A percentile compares a stretch with the other conserved stretches of the same genome.
These are phyloP conservation scores for Aureobasidium subglaciale DNA, from an alignment of 2,329 filamentous ascomycete genomes.

Conservation along the genomic window DNA sequence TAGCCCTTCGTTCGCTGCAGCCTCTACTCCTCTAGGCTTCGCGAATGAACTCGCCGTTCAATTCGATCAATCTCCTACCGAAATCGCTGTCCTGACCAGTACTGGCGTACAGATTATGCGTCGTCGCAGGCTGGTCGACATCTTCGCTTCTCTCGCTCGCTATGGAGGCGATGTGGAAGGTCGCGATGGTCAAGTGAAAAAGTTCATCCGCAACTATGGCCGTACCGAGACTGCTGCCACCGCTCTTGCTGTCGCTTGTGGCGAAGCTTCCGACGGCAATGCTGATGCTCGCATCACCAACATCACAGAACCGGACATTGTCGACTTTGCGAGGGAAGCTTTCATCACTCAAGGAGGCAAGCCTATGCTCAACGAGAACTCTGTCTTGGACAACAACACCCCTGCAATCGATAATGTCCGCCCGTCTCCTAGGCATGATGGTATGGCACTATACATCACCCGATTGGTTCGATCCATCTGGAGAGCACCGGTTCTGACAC, in stretches of 20 bases:
- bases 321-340: slow-evolving; percentile 75
- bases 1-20: slow-evolving; percentile 64
- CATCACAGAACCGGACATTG: slow-evolving; percentile 73
- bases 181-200: slow-evolving; percentile 71
- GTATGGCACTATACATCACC: slow-evolving; percentile 78
- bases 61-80: slow-evolving; percentile 73
- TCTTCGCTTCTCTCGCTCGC: slow-evolving; percentile 77
- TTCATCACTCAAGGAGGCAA: slow-evolving; percentile 93
- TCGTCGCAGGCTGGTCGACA: slow-evolving; percentile 77
- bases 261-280: slow-evolving; percentile 78
- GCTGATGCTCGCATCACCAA: slow-evolving; percentile 61
- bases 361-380: slow-evolving; percentile 74
- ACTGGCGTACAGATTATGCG: slow-evolving; percentile 82
- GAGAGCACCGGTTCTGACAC: slow-evolving; percentile 66
- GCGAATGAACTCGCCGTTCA: slow-evolving; percentile 96
- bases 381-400: slow-evolving; percentile 50
- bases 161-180: slow-evolving; percentile 69
- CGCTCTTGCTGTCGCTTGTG: slow-evolving; percentile 88
- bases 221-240: slow-evolving; percentile 83
- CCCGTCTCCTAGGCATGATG: slow-evolving; percentile 83
- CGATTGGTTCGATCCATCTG: slow-evolving; percentile 84
- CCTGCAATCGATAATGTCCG: slow-evolving; percentile 74
- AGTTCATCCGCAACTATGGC: slow-evolving; percentile 79
- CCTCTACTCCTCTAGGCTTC: slow-evolving; percentile 65
- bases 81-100: slow-evolving; percentile 88